Percentiles rank a stretch among this genome's conserved stretches.
These are phyloP conservation scores for Kwoniella europaea DNA, from an alignment of 768 basidiomycete species.

Conservation along the genomic window DNA sequence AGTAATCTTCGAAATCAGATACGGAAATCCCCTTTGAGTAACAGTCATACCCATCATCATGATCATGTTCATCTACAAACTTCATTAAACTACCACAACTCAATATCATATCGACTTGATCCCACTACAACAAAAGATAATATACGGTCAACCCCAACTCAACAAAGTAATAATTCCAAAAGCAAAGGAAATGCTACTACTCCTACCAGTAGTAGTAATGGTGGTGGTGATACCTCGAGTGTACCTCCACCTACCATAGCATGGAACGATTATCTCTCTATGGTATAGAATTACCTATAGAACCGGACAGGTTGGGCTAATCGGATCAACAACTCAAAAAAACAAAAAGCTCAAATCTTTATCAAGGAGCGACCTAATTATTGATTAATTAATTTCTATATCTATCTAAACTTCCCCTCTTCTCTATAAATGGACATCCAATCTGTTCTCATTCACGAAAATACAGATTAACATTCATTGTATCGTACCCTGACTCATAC, in stretches of 20 bases:
- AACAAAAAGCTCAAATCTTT: not conserved
- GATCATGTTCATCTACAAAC: not conserved
- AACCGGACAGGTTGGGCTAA: not conserved
- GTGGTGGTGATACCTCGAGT: not conserved
- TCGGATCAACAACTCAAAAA: not conserved
- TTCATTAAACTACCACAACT: not conserved
- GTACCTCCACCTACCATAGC: constrained; percentile 26
- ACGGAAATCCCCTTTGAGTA: not conserved
- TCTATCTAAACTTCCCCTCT: not conserved
- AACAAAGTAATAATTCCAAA: not conserved
- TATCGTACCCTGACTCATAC: too few relatives aligned
- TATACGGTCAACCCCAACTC: not conserved
- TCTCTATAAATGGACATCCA: too few relatives aligned
- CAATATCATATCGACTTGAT: not conserved
- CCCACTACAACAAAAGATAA: not conserved
- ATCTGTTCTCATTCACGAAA: too few relatives aligned
- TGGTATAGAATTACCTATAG: constrained; percentile 3
- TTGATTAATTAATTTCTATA: not conserved
- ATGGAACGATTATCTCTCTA: constrained; percentile 28
- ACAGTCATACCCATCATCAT: not conserved
- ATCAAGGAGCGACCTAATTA: not conserved
- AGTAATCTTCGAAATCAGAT: not conserved
- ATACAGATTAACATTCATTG: too few relatives aligned
- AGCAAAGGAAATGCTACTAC: not conserved
- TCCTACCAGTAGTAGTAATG: not conserved